Evolutionary conservation across 805 yeast genomes (phyloP), one percentile per base, ranked within the genome.

Genomic region (Teunomyces gatunensis): DNA sequence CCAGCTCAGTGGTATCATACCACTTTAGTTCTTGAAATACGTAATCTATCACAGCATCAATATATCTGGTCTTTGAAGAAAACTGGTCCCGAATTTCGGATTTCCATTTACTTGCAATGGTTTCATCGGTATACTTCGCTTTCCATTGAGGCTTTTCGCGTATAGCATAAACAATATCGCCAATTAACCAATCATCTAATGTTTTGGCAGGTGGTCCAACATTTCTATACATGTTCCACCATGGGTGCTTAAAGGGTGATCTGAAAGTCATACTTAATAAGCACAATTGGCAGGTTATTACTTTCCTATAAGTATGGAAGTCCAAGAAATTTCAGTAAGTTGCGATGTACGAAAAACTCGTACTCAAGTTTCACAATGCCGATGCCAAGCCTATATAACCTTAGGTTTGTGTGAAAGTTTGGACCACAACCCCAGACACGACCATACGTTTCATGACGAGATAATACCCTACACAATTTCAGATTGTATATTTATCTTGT

Each of bases 131-230:
- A 36, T 47, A 54, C 45, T 66, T 65, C 1, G 39, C 11, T 50
- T 56, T 48, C 72, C 71, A 67, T 7, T 61, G 52, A 7, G 62
- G 63, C 49, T 63, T 67, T 18, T 18, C 39, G 6, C 69, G 55
- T 13, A 64, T 58, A 20, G 39, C 25, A 36, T 48, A 18, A 20
- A 55, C 49, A n/a, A 56, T 39, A 3, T 54, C 54, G 28, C 56
- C 48, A 6, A 58, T 53, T 11, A 47, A 42, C 54, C 55, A 48
- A 34, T 59, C 64, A 39, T 56, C 57, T 20, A 37, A 37, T 13
- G 42, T 15, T 32, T 20, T 42, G 23, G 43, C 23, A 7, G 17
- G 21, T 3, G 44, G 45, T 2, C 50, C 50, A 6, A 35, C 9
- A 4, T 40, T 41, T 5, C 33, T 10, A 30, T 28, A 47, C 20